Base-by-base conservation (phyloP, 345 rosid species). In the Citrus cavaleriei region DNA sequence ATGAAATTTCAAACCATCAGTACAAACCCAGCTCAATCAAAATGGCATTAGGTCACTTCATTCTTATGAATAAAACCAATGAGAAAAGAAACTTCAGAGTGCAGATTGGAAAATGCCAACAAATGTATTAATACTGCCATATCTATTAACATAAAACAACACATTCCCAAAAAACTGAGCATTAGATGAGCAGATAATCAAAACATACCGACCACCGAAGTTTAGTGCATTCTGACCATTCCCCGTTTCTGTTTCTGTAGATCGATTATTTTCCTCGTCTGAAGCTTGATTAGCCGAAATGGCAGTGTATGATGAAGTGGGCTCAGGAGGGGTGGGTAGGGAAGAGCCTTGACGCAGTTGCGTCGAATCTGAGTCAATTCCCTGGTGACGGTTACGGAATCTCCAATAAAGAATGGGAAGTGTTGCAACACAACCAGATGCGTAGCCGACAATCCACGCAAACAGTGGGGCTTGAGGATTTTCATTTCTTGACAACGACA, bases 401-500 rank as follows among this genome's bases (percentile, higher is more conserved):
- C 93, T 93, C 93, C 98, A 94, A 70, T 88, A 94, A 13, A 94
- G 91, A 74, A 94, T 80, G 64, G 98, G 98, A 73, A 94, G 93
- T 21, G 90, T 91, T 57, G 94, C 93, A 10, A 92, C 83, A 81
- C 98, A 92, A 51, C 97, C 97, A 80, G 87, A 88, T 28, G 97
- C 93, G 85, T 94, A 94, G 58, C 97, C 98, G 55, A 94, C 77
- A 80, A 94, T 83, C 97, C 98, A 94, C 4, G 89, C 86, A 83
- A 91, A 91, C 74, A 94, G 82, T 7, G 97, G 97, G 18, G 97
- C 90, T 80, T 91, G 84, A 7, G 97, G 98, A 60, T 89, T 89
- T 88, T 94, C 98, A 80, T 90, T 81, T 83, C 87, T 90, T 40
- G 97, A 88, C 70, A 90, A 68, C 38, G 86, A 80, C 78, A 92